Base-by-base conservation (phyloP, 2,329 filamentous ascomycete genomes). In the Trichoderma sp. region DNA sequence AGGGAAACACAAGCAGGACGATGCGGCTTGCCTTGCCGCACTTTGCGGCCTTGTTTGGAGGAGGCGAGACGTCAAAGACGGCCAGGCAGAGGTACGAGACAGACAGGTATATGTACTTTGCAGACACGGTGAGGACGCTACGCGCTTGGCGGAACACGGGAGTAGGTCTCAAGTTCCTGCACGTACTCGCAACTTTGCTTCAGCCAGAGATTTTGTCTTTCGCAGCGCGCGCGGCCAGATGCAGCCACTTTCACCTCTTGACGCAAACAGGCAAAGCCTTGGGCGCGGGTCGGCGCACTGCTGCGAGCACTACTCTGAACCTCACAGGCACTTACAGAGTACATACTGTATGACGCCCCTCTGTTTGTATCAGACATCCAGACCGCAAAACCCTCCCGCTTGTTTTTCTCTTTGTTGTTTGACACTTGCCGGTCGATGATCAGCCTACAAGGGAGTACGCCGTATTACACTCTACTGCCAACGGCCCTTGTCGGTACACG, bases 201-300 rank as follows among this genome's bases (percentile, higher is more conserved):
- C 30, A 34, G 30, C 30, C 7, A 9, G 10, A 14, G 34, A 39
- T 3, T 39, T 14, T 39, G 34, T 39, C 34, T 39, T 9, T 39
- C 12, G 34, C 34, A 39, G 34, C 34, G 34, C 34, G 52, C 58
- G 58, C 39, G 34, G 58, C 34, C 52, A 43, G 21, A 64, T 64
- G 62, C 62, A 64, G 54, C 62, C 62, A 58, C 62, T 58, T 45
- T 45, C 28, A n/a, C 44, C 34, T n/a, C 45, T 30, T 30, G 30
- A 24, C 51, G 17, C 10, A 50, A 17, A 62, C 39, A 62, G 50
- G 48, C 21, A 41, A 54, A 28, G 54, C 39, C 26, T 1, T 39
- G 34, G 39, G 59, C 48, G 47, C 48, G 47, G 59, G 59, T 64
- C 62, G 45, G 54, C 62, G 54, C 51, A 51, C 62, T 39, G 34